Evolutionary conservation across 306 rosid species (phyloP).

Genomic region (Vigna trinervia): DNA sequence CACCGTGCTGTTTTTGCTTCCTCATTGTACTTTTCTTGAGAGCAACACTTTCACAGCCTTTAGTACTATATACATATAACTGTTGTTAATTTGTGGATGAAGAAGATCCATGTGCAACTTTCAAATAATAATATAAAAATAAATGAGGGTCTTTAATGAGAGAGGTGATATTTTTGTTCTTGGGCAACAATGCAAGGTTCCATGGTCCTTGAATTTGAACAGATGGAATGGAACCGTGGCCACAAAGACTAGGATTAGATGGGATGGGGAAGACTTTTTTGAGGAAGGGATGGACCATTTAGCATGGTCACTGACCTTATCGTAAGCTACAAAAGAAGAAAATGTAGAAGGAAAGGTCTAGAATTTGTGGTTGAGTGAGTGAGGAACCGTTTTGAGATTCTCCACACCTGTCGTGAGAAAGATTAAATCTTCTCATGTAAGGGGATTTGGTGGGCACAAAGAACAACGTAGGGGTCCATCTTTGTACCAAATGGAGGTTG

Average conservation of each 20-base stretch:
- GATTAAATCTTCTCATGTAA: conserved; percentile 46
- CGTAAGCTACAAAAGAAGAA: conserved; percentile 54
- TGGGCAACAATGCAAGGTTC: conserved; percentile 43
- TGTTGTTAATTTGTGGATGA: neutral
- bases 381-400: conserved; percentile 51
- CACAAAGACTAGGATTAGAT: conserved; percentile 42
- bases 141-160: neutral
- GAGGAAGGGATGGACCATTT: conserved; percentile 53
- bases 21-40: conserved; percentile 30
- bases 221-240: conserved; percentile 23
- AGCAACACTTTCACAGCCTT: conserved; percentile 24
- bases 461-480: conserved; percentile 60
- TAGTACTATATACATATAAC: too few species aligned
- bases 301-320: conserved; percentile 48
- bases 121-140: conserved; percentile 3
- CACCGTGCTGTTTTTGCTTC: conserved; percentile 27
- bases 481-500: conserved; percentile 24
- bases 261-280: conserved; percentile 43
- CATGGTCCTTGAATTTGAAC: conserved; percentile 42
- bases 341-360: conserved; percentile 47
- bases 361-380: conserved; percentile 46
- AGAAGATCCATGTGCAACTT: conserved; percentile 28
- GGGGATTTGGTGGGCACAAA: conserved; percentile 36
- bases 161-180: conserved; percentile 20
- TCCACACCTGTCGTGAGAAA: conserved; percentile 43